Percentiles rank a stretch among this genome's conserved stretches.
These are phyloP conservation scores for Scopulariopsis brevicaulis DNA, from an alignment of 2,329 filamentous ascomycete genomes.

Conservation along the genomic window DNA sequence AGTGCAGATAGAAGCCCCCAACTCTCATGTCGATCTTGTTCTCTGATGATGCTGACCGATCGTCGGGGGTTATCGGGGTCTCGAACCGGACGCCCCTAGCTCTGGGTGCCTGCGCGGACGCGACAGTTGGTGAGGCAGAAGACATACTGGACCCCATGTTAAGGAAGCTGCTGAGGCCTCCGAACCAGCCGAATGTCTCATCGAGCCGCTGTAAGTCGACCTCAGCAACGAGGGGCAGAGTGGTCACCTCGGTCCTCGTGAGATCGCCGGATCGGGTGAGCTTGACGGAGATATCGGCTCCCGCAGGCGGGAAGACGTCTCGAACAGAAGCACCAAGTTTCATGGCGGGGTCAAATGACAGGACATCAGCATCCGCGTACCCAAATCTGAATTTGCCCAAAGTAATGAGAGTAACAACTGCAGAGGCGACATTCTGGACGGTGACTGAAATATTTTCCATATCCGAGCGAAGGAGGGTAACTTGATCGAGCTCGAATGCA, in stretches of 20 bases:
- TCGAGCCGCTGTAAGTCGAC: slow-evolving; percentile 74
- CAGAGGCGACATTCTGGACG: not conserved
- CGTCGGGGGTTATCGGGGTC: slow-evolving; percentile 35
- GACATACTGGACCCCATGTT: slow-evolving; percentile 79
- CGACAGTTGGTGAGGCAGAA: slow-evolving; percentile 48
- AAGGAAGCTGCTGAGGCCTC: slow-evolving; percentile 81
- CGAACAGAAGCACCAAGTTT: slow-evolving; percentile 48
- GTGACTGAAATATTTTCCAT: slow-evolving; percentile 23
- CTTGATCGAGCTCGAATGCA: slow-evolving; percentile 28
- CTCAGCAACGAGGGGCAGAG: slow-evolving; percentile 63
- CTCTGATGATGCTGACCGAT: slow-evolving; percentile 31
- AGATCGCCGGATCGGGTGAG: slow-evolving; percentile 30
- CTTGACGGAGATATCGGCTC: slow-evolving; percentile 46
- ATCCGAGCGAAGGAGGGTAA: slow-evolving; percentile 39
- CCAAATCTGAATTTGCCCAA: slow-evolving; percentile 40
- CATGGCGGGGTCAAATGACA: slow-evolving; percentile 48
- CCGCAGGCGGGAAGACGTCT: slow-evolving; percentile 44
- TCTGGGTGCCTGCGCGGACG: slow-evolving; percentile 25
- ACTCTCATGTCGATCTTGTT: slow-evolving; percentile 69
- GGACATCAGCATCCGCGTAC: slow-evolving; percentile 48
- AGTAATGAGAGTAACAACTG: slow-evolving; percentile 2
- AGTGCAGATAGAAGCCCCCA: slow-evolving; percentile 61
- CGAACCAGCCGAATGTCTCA: slow-evolving; percentile 79
- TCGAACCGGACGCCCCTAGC: slow-evolving; percentile 48
- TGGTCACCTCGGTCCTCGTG: slow-evolving; percentile 53